Percentiles rank a stretch among this genome's conserved stretches.
Evolutionary conservation across 1,139 yeast genomes (phyloP).

Genomic region (Chernovozyma sophiae-reginae): DNA sequence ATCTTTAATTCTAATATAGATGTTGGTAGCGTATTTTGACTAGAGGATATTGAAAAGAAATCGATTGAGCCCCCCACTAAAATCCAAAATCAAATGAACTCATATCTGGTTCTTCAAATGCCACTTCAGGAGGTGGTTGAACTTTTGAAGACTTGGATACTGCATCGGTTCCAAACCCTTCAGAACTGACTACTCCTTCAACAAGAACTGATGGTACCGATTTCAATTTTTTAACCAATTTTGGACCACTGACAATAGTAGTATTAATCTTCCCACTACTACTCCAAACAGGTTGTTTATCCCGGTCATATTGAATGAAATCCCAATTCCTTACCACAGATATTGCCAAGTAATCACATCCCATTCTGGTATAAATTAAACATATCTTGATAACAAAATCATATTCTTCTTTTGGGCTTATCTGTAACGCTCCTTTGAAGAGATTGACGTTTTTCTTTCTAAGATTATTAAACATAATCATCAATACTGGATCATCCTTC

Average conservation of each 20-base stretch:
- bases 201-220: conserved; percentile 5
- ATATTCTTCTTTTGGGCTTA: conserved; percentile 52
- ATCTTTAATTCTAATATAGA: no score
- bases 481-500: conserved; percentile 78
- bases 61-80: no score
- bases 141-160: conserved; percentile 9
- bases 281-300: conserved; percentile 9
- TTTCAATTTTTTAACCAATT: background rate
- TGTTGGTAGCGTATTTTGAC: no score
- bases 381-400: conserved; percentile 60
- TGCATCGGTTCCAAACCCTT: conserved; percentile 4
- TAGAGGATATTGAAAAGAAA: no score
- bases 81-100: conserved; percentile 67
- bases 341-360: conserved; percentile 77
- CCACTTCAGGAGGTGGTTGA: conserved; percentile 47
- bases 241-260: conserved; percentile 2
- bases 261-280: background rate
- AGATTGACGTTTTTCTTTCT: conserved; percentile 48
- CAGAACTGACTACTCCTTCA: background rate
- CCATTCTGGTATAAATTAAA: conserved; percentile 77
- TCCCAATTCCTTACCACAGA: conserved; percentile 65
- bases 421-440: conserved; percentile 43
- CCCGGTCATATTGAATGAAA: conserved; percentile 35
- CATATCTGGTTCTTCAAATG: conserved; percentile 77
- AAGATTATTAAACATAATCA: conserved; percentile 60